Evolutionary conservation across 257 asterid species (phyloP).

Genomic region (Capsicum rhomboideum): DNA sequence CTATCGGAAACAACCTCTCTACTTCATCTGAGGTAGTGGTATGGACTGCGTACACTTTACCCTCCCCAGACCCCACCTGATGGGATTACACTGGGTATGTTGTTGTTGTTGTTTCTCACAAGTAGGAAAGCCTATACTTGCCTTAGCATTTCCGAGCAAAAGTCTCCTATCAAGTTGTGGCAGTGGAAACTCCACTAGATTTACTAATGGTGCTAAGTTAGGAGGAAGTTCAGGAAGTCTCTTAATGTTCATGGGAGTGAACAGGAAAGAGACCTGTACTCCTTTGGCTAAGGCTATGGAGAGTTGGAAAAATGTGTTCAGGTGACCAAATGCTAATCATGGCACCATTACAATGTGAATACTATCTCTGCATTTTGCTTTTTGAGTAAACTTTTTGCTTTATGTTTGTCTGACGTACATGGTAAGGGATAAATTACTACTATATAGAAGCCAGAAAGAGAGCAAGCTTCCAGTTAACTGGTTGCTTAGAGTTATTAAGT

Average conservation of each 20-base stretch:
- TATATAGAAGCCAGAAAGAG: neutral
- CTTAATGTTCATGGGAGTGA: neutral
- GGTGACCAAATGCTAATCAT: neutral
- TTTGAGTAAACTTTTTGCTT: neutral
- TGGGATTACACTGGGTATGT: too few relatives aligned
- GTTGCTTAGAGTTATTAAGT: neutral
- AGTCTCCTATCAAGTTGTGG: neutral
- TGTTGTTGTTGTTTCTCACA: too few relatives aligned
- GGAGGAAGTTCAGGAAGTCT: neutral
- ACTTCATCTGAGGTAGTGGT: too few relatives aligned
- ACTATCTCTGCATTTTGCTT: neutral
- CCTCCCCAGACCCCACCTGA: too few relatives aligned
- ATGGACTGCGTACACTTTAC: too few relatives aligned
- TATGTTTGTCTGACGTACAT: neutral
- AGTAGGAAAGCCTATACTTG: too few relatives aligned
- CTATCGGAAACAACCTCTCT: too few relatives aligned
- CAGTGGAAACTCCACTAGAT: too few relatives aligned
- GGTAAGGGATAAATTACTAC: neutral
- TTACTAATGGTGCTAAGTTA: too few relatives aligned
- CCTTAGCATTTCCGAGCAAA: too few relatives aligned
- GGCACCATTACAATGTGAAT: neutral
- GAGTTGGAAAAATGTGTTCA: neutral
- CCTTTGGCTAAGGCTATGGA: neutral
- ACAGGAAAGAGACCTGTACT: neutral
- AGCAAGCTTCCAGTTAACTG: neutral